A percentile compares a stretch with the other conserved stretches of the same genome.
Conservation (phyloP, 805 yeast genomes). For the Candida corydali region DNA sequence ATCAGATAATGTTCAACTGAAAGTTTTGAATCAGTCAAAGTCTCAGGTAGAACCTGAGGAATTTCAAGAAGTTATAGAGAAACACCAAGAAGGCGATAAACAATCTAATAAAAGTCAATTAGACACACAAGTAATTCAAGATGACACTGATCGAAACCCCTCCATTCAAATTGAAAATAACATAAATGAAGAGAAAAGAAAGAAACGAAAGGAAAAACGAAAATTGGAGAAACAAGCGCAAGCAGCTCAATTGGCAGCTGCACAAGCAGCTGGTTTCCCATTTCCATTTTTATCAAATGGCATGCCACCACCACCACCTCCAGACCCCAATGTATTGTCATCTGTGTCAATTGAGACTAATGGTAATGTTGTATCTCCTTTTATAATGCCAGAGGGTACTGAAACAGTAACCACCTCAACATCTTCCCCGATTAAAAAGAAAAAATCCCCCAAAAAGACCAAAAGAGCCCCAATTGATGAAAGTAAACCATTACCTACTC, state of each 20-base stretch:
- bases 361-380: background rate
- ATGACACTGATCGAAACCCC: conserved; percentile 49
- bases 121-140: conserved; percentile 10
- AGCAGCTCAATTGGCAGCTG: conserved; percentile 12
- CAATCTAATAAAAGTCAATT: no score
- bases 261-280: conserved; percentile 12
- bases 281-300: conserved; percentile 9
- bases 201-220: conserved; percentile 9
- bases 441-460: background rate
- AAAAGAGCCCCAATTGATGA: conserved; percentile 1
- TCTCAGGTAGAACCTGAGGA: background rate
- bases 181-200: conserved; percentile 50
- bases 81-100: background rate
- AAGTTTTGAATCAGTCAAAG: no score
- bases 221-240: conserved; percentile 9
- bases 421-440: conserved; percentile 4
- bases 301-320: conserved; percentile 6
- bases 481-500: conserved; percentile 5
- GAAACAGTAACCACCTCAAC: background rate
- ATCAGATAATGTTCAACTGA: background rate
- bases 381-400: background rate
- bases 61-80: background rate
- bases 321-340: background rate
- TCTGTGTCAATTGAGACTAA: background rate
- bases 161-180: conserved; percentile 66